A percentile compares a stretch with the other conserved stretches of the same genome.
Evolutionary conservation across 306 rosid genomes (phyloP).

Genomic region (Trichosanthes truncata): DNA sequence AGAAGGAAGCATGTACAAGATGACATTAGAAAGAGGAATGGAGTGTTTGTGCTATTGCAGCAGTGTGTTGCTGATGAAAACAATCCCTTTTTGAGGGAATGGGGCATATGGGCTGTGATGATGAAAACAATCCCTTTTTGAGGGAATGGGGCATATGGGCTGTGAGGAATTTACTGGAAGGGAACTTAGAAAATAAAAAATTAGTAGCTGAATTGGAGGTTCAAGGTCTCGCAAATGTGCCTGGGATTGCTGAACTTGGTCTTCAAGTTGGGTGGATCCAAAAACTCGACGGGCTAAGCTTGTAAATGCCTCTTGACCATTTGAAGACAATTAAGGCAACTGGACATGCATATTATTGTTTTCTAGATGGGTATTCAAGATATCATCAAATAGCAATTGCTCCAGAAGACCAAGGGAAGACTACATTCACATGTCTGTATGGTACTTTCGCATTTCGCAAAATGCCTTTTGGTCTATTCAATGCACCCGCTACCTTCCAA

Average conservation of each 20-base stretch:
- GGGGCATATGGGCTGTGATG: slow-evolving; percentile 78
- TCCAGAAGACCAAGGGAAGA: no score
- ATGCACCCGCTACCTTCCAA: no score
- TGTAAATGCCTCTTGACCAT: slow-evolving; percentile 29
- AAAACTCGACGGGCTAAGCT: slow-evolving; percentile 59
- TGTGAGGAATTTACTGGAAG: slow-evolving; percentile 69
- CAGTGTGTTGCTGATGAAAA: slow-evolving; percentile 79
- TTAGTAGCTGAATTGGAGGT: slow-evolving; percentile 61
- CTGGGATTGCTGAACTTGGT: slow-evolving; percentile 59
- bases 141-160: no score
- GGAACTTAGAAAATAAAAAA: slow-evolving; percentile 56
- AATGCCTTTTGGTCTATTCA: no score
- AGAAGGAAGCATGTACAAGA: slow-evolving; percentile 59
- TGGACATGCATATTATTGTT: no score
- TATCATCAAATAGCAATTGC: no score
- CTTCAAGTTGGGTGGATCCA: slow-evolving; percentile 59
- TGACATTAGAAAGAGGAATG: slow-evolving; percentile 38
- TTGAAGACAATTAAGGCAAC: not conserved
- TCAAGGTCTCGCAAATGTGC: slow-evolving; percentile 56
- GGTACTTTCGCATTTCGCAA: no score
- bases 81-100: slow-evolving; percentile 75
- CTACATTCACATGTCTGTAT: no score
- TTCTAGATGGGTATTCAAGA: no score
- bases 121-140: no score
- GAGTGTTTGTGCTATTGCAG: slow-evolving; percentile 64